Evolutionary conservation across 139 green algal species (phyloP).

Genomic region (Coelastrella sp.): DNA sequence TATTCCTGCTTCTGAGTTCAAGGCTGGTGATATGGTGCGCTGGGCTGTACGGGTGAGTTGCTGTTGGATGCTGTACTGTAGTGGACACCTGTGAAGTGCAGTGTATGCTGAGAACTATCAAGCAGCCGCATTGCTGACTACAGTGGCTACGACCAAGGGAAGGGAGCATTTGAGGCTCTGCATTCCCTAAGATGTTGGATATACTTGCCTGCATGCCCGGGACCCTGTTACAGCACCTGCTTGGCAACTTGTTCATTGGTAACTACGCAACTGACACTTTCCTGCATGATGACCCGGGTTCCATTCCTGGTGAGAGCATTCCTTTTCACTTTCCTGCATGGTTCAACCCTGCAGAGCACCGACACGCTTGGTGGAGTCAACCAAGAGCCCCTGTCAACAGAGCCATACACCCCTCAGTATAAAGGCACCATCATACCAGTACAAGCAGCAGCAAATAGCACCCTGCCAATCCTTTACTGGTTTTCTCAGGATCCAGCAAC

Average conservation of each 20-base stretch:
- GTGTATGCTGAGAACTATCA: no score
- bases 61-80: neutral
- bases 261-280: neutral
- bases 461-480: conserved; percentile 30
- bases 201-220: no score
- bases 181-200: no score
- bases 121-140: no score
- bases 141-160: no score
- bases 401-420: neutral
- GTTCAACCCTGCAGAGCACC: conserved; percentile 7
- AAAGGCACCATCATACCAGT: conserved; percentile 11
- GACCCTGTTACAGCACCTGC: no score
- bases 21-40: conserved; percentile 58
- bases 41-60: conserved; percentile 55
- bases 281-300: neutral
- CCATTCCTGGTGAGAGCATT: no score
- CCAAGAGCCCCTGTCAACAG: neutral
- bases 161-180: no score
- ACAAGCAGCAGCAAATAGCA: neutral
- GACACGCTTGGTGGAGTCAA: neutral
- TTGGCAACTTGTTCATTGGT: no score
- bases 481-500: conserved; percentile 50
- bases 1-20: conserved; percentile 55
- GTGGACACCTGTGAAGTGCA: no score
- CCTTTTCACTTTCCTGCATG: no score